Conservation (phyloP, 371 early-diverging fungal species). For the Lichtheimia hyalospora region DNA sequence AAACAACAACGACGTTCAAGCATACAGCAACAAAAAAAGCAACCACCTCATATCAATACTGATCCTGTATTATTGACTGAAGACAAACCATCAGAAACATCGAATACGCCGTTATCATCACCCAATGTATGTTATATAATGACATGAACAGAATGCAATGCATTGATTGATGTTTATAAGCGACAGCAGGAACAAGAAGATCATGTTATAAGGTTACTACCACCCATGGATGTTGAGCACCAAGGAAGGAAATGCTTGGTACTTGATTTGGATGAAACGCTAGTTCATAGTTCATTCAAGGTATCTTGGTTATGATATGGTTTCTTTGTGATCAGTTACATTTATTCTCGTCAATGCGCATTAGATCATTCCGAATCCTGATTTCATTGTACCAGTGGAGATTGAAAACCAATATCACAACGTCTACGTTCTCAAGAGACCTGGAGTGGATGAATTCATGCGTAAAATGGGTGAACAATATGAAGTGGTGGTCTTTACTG, state of each 20-base stretch:
- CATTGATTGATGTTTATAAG: not conserved
- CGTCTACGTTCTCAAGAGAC: conserved; percentile 95
- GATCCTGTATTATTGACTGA: not conserved
- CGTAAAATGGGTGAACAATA: conserved; percentile 83
- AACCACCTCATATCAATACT: not conserved
- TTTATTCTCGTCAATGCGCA: not conserved
- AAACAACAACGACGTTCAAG: not conserved
- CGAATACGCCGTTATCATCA: conserved; percentile 9
- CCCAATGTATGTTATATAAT: conserved; percentile 9
- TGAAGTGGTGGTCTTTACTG: conserved; percentile 96
- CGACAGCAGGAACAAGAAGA: not conserved
- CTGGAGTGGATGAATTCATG: conserved; percentile 95
- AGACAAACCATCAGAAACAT: conserved; percentile 1
- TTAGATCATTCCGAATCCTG: conserved; percentile 76
- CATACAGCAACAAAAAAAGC: not conserved
- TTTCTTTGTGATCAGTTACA: not conserved
- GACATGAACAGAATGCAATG: not conserved
- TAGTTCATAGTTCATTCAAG: conserved; percentile 67
- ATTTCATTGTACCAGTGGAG: conserved; percentile 86
- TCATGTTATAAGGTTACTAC: conserved; percentile 24
- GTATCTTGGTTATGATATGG: conserved; percentile 7
- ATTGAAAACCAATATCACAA: conserved; percentile 91
- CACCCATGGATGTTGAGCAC: conserved; percentile 41
- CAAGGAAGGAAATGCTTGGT: conserved; percentile 56
- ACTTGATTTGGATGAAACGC: conserved; percentile 68